Base-by-base conservation (phyloP, 306 rosid genomes). In the Vicia faba region DNA sequence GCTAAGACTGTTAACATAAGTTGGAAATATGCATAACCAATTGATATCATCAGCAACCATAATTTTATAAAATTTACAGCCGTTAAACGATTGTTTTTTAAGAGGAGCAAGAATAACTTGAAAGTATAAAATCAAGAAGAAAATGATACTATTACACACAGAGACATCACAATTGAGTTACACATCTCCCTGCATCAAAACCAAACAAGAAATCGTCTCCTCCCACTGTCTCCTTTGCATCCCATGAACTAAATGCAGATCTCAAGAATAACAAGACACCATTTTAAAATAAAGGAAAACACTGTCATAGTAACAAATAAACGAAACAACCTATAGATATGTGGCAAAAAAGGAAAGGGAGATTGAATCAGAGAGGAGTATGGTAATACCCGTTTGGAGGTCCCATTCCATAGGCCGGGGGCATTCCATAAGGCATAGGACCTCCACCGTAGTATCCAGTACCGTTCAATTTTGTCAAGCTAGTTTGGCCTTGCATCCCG, bases 401-500 rank as follows among this genome's bases (percentile, higher is more conserved):
- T 53, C 95, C 95, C 90, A 84, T 87, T 72, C 98, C 96, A 19
- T 80, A 84, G 45, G 78, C 83, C 3, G 96, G 97, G 39, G 97
- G 96, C 88, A 89, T 87, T 53, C 98, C 98, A 50, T 89, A 89
- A 10, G 96, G 92, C 80, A 75, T 74, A 8, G 92, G 90, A 43
- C 73, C 79, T n/a, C 86, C 85, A 2, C 77, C 84, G 66, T 85
- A 75, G 84, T 83, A 82, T 50, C 93, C 90, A 8, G 46, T 33
- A 11, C 87, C 85, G n/a, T 33, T 72, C 29, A 90, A 67, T 79
- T 82, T 93, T 78, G 83, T 66, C 92, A 93, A 83, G 66, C 91
- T 90, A 74, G 87, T 14, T 81, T 86, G 99, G 51, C 99, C 99
- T 67, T 88, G 99, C 99, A 93, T 93, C 49, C 99, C 99, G 4